Conservation (phyloP, 768 basidiomycete species). For the Leccinum variicolor region DNA sequence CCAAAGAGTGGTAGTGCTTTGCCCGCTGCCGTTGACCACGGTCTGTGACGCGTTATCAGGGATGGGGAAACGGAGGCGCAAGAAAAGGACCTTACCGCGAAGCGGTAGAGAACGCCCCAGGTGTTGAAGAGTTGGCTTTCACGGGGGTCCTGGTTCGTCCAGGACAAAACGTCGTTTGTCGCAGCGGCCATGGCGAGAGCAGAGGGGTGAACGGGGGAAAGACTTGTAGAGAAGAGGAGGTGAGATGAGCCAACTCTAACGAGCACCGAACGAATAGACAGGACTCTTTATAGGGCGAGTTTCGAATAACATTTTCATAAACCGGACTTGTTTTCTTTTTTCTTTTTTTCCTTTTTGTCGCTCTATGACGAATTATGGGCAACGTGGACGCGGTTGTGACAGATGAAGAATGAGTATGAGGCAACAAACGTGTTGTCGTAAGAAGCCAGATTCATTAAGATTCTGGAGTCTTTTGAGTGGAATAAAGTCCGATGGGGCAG, state of each 20-base stretch:
- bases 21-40: constrained; percentile 55
- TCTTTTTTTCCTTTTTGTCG: constrained; percentile 33
- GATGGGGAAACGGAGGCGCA: constrained; percentile 13
- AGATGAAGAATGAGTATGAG: constrained; percentile 67
- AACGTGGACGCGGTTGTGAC: constrained; percentile 71
- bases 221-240: constrained; percentile 31
- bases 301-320: constrained; percentile 43
- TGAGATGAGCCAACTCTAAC: constrained; percentile 25
- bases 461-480: constrained; percentile 63
- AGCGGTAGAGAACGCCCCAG: constrained; percentile 79
- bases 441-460: constrained; percentile 64
- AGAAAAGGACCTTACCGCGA: constrained; percentile 50
- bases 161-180: constrained; percentile 72
- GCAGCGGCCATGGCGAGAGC: constrained; percentile 46
- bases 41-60: constrained; percentile 48
- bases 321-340: constrained; percentile 37
- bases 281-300: constrained; percentile 54
- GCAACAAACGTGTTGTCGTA: constrained; percentile 65
- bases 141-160: constrained; percentile 85
- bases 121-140: constrained; percentile 81
- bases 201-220: constrained; percentile 21
- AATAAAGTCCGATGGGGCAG: constrained; percentile 58
- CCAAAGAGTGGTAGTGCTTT: constrained; percentile 75
- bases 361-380: constrained; percentile 56
- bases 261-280: constrained; percentile 9